These are phyloP conservation scores for Fragaria iinumae DNA, from an alignment of 306 rosid species.

Conservation along the genomic window DNA sequence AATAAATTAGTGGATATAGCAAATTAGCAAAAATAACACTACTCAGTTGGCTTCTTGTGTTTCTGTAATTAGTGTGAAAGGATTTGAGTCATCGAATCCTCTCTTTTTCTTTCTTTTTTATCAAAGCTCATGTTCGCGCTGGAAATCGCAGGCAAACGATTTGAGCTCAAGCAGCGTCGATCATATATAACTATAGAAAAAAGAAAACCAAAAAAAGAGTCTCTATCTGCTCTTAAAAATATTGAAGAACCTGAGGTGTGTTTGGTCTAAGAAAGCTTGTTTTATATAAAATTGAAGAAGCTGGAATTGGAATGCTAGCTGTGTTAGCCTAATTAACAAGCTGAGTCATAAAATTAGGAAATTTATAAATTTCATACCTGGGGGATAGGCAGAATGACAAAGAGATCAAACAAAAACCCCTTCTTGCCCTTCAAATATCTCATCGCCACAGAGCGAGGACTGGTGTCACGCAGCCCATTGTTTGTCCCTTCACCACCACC, in stretches of 20 bases:
- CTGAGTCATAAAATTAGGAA: neutral
- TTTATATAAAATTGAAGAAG: neutral
- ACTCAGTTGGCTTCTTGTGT: neutral
- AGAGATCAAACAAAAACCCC: constrained; percentile 72
- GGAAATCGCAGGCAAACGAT: no score
- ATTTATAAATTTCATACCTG: constrained; percentile 48
- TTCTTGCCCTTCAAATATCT: constrained; percentile 49
- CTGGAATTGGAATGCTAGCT: neutral
- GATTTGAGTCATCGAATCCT: neutral
- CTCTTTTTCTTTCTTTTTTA: neutral
- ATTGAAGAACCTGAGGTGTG: neutral
- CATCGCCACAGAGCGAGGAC: constrained; percentile 46
- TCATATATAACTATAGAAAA: no score
- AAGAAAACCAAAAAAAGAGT: no score
- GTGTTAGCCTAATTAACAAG: neutral
- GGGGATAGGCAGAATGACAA: constrained; percentile 85
- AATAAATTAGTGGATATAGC: neutral
- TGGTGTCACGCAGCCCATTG: constrained; percentile 35
- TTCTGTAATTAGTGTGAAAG: neutral
- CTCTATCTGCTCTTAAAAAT: neutral
- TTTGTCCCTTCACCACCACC: constrained; percentile 10
- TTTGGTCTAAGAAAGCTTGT: neutral
- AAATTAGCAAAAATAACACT: neutral
- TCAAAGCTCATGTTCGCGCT: neutral
- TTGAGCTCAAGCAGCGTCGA: no score